phyloP scores from a whole-genome alignment of 768 basidiomycete species.

The Baorangia bicolor region DNA sequence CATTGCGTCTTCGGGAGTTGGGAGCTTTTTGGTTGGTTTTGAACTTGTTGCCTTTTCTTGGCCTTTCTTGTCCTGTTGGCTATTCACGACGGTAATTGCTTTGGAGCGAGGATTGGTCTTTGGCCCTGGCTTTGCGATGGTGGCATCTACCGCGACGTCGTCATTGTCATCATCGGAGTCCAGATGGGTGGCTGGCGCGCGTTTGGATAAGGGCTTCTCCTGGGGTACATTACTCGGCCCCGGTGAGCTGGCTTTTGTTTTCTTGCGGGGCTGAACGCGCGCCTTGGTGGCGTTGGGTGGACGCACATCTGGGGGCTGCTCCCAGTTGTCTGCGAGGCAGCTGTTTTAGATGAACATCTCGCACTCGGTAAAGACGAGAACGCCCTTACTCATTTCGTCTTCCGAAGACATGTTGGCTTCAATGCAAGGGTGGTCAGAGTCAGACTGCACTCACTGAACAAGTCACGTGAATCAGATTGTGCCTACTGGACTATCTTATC shows the following conservation, averaged over 20 bases:
- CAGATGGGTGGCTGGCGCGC: background rate
- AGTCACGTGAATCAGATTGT: too few species aligned
- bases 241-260: constrained; percentile 13
- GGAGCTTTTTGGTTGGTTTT: constrained; percentile 10
- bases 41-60: constrained; percentile 9
- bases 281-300: constrained; percentile 10
- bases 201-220: constrained; percentile 22
- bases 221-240: constrained; percentile 10
- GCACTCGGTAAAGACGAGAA: background rate
- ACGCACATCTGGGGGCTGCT: constrained; percentile 7
- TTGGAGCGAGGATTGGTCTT: constrained; percentile 23
- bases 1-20: constrained; percentile 9
- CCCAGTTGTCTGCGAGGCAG: constrained; percentile 23
- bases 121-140: constrained; percentile 2
- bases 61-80: constrained; percentile 5
- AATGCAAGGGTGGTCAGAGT: too few species aligned
- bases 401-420: constrained; percentile 35
- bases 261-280: constrained; percentile 22
- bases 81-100: background rate
- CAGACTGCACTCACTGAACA: too few species aligned
- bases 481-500: too few species aligned
- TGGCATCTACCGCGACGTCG: background rate
- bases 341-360: constrained; percentile 27
- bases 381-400: constrained; percentile 32
- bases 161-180: constrained; percentile 1